Conservation (phyloP, 352 stramenopile species). For the Phytophthora foliorum region DNA sequence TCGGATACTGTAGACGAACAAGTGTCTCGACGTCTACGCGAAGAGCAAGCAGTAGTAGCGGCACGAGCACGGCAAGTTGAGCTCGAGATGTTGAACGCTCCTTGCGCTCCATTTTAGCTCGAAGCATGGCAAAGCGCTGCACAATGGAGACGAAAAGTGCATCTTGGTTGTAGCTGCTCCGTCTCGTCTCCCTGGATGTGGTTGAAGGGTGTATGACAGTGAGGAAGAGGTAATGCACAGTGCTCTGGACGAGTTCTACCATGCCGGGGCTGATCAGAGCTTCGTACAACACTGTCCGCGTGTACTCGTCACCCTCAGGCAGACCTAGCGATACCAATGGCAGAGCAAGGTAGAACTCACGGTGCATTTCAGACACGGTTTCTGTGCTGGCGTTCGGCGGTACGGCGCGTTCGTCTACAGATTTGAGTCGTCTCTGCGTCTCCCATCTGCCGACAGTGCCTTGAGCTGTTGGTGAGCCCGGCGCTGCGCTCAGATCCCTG, state of each 20-base stretch:
- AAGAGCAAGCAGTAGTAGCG: slow-evolving; percentile 65
- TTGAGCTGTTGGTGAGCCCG: slow-evolving; percentile 25
- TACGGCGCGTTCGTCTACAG: slow-evolving; percentile 52
- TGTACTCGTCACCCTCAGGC: slow-evolving; percentile 35
- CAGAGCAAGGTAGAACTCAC: slow-evolving; percentile 53
- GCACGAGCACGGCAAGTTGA: slow-evolving; percentile 48
- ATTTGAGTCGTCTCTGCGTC: slow-evolving; percentile 51
- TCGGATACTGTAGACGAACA: slow-evolving; percentile 68
- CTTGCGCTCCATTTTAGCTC: slow-evolving; percentile 29
- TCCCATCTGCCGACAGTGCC: slow-evolving; percentile 47
- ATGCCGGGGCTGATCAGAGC: slow-evolving; percentile 37
- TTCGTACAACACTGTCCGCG: slow-evolving; percentile 39
- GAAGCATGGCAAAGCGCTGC: slow-evolving; percentile 44
- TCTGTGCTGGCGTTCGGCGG: slow-evolving; percentile 41
- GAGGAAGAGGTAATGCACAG: slow-evolving; percentile 52
- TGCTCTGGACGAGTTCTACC: slow-evolving; percentile 49
- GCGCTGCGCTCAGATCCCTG: not conserved
- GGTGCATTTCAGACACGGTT: slow-evolving; percentile 54
- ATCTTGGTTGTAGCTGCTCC: slow-evolving; percentile 35
- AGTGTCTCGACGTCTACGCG: slow-evolving; percentile 71
- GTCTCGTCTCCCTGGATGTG: slow-evolving; percentile 1
- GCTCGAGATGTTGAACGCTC: slow-evolving; percentile 12
- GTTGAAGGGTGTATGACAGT: slow-evolving; percentile 43
- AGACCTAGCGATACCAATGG: slow-evolving; percentile 59
- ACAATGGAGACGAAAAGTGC: slow-evolving; percentile 54